phyloP scores from a whole-genome alignment of 305 asterid species.

The Stenogyne calaminthoides region DNA sequence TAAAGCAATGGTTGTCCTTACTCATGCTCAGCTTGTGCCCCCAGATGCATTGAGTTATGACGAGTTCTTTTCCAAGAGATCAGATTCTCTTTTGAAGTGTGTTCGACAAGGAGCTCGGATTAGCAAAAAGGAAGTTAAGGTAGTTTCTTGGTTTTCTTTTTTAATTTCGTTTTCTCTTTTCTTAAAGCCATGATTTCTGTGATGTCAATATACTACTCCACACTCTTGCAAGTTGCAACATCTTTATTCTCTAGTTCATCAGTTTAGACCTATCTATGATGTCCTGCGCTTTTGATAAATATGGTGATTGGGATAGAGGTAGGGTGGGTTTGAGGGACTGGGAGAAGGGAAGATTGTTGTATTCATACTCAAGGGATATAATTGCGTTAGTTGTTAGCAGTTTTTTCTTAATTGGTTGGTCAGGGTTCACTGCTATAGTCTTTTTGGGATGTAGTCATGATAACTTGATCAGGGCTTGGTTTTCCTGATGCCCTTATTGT shows the following conservation, averaged over 20 bases:
- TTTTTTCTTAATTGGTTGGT: neutral
- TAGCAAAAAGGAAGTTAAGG: slow-evolving; percentile 63
- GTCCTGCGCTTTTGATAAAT: neutral
- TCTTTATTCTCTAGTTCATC: neutral
- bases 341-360: neutral
- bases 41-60: slow-evolving; percentile 92
- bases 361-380: neutral
- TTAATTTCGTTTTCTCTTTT: slow-evolving; percentile 3
- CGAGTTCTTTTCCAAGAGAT: slow-evolving; percentile 78
- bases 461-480: neutral
- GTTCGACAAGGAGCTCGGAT: slow-evolving; percentile 75
- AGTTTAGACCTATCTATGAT: neutral
- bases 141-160: slow-evolving; percentile 25
- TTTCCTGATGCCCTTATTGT: neutral
- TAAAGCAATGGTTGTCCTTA: slow-evolving; percentile 79
- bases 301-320: neutral
- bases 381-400: neutral
- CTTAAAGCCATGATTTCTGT: neutral
- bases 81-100: slow-evolving; percentile 81
- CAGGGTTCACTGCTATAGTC: neutral
- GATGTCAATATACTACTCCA: neutral
- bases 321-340: neutral
- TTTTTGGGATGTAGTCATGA: neutral
- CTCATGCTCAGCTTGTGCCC: slow-evolving; percentile 99
- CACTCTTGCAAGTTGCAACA: neutral